Evolutionary conservation across 164 flowering plant species (phyloP), one percentile per base, ranked within the genome.

Genomic region (Amborella trichopoda): DNA sequence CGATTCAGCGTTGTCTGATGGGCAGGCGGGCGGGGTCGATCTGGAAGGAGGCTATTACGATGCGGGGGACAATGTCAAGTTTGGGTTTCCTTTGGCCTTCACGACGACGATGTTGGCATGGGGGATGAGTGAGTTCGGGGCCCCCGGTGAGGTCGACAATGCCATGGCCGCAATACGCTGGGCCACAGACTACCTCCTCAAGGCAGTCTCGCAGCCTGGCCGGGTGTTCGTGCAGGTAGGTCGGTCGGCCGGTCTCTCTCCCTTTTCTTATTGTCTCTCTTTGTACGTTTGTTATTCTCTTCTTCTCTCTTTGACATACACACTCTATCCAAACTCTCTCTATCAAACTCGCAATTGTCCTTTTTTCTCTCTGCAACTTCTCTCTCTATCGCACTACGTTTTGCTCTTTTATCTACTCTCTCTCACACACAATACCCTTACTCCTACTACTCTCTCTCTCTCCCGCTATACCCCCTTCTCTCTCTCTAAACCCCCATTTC

Each of bases 1-100:
- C 0, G 56, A 78, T 46, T 90, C 98, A 0, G 98, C 81, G 3
- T 68, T 83, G n/a, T 58, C 68, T 19, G 98, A 90, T 55, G 97
- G 97, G 0, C 70, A 60, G 61, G 48, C 43, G 4, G 52, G 21
- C 2, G 63, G 56, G 6, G 45, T 72, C 2, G 91, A 90, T 67
- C 48, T 90, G 43, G 73, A 71, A n/a, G 97, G 97, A 17, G 97
- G 97, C 1, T 90, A 83, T 65, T 83, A 90, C 51, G 95, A 90
- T 52, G 97, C 97, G 40, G 97, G 97, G 0, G 97, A 90, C 41
- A 90, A 90, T 46, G 66, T 90, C 21, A 90, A 86, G 66, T 90
- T 85, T 51, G 73, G 73, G 13, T 90, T 90, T 28, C 97, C 95
- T 0, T 85, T 90, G 97, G 95, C 97, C 2, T 90, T 90, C 71